Evolutionary conservation across 176 grass and related monocot species (phyloP).

Genomic region (Hsuehochloa calcarea): DNA sequence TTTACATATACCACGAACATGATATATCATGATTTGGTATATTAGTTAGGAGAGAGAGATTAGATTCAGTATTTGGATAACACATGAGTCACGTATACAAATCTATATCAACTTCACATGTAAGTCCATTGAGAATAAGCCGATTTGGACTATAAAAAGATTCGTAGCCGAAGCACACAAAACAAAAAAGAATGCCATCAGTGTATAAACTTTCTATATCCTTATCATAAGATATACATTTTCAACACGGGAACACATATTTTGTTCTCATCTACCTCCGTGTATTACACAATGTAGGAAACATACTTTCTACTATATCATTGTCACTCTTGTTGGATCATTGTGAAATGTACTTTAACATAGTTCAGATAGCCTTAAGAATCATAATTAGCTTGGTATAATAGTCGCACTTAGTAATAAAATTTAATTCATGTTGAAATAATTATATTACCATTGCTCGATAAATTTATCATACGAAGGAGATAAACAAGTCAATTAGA

Average conservation of each 20-base stretch:
- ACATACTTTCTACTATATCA: background rate
- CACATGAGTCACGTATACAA: background rate
- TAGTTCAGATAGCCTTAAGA: too few species aligned
- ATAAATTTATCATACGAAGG: background rate
- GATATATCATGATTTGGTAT: background rate
- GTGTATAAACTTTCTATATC: background rate
- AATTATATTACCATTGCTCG: background rate
- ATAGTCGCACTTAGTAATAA: background rate
- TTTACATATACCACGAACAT: background rate
- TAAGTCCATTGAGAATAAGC: background rate
- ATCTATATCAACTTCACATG: background rate
- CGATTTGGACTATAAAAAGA: background rate
- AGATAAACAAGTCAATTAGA: background rate
- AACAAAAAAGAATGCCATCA: background rate
- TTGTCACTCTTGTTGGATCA: fast-evolving
- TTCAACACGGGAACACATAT: background rate
- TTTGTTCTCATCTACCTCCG: background rate
- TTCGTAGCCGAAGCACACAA: background rate
- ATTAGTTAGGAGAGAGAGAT: background rate
- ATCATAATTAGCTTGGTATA: background rate
- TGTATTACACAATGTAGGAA: background rate
- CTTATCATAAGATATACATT: fast-evolving
- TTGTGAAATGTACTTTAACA: background rate
- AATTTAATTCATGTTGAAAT: background rate
- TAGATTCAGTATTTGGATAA: background rate